Percentiles rank a stretch among this genome's conserved stretches.
Evolutionary conservation across 2,329 filamentous ascomycete species (phyloP).

Genomic region (Exophiala alcalophila): DNA sequence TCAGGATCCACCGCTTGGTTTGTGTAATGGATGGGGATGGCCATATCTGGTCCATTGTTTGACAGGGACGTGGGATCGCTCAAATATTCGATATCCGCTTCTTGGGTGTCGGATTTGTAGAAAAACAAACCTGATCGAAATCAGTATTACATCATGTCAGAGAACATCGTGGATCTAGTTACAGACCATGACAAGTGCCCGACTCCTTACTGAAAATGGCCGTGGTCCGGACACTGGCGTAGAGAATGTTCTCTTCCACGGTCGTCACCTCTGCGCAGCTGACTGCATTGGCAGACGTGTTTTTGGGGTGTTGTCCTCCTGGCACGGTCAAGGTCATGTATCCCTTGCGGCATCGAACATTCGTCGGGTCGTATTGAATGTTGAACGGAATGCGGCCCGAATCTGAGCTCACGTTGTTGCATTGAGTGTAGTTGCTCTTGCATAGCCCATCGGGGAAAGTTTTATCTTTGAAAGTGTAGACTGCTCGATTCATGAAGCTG

Average conservation of each 20-base stretch:
- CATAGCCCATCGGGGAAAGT: constrained; percentile 24
- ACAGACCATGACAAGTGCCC: constrained; percentile 28
- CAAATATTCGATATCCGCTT: constrained; percentile 29
- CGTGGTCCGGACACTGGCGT: constrained; percentile 28
- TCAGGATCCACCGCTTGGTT: constrained; percentile 26
- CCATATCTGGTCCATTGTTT: constrained; percentile 17
- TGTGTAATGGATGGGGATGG: constrained; percentile 26
- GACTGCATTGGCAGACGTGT: constrained; percentile 11
- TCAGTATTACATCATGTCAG: constrained; percentile 3
- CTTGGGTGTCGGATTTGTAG: constrained; percentile 27
- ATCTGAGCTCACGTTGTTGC: constrained; percentile 1
- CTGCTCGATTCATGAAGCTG: constrained; percentile 20
- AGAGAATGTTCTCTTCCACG: constrained; percentile 22
- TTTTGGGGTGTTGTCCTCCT: constrained; percentile 18
- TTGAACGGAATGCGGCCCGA: constrained; percentile 19
- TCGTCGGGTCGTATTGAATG: constrained; percentile 19
- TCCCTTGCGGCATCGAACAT: constrained; percentile 22
- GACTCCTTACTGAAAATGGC: constrained; percentile 27
- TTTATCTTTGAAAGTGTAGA: constrained; percentile 21
- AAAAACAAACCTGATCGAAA: constrained; percentile 24
- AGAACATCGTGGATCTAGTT: neutral
- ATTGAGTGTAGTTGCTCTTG: constrained; percentile 23
- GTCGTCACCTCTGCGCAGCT: constrained; percentile 27
- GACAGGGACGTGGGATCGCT: constrained; percentile 26
- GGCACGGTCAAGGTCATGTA: constrained; percentile 26